Evolutionary conservation across 352 stramenopile species (phyloP), one percentile per base, ranked within the genome.

Genomic region (Pythium sukuiense): DNA sequence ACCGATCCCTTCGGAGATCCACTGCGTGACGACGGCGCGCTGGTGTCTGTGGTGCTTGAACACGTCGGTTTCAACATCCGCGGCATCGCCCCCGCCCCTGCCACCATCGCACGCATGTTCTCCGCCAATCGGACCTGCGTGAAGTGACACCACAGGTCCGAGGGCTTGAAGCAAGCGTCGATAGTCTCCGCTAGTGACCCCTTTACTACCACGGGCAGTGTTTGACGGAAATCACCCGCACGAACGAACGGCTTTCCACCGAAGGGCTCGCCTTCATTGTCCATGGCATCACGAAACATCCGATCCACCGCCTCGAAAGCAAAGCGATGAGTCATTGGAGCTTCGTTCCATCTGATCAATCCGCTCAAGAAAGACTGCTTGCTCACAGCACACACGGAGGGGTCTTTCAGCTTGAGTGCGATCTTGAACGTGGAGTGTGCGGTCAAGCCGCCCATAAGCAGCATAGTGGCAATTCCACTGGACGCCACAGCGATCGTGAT

Each of bases 351-450:
- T 6, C 16, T 39, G 20, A 54, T 6, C 2, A 54, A 54, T 5
- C 46, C 46, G 18, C 20, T 8, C 46, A 54, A 12, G n/a, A 16
- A 8, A 30, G 46, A 54, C 46, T 54, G 20, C 14, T 32, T 54
- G 6, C 7, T 30, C n/a, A 54, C 46, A 1, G 7, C 3, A 16
- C 46, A 54, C n/a, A 32, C 14, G 2, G 41, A 49, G 6, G 12
- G 30, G 1, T 6, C 46, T 6, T 54, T 24, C 46, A 54, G n/a
- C 20, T 54, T 54, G 2, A 54, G 20, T 6, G 46, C 7, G 46
- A 16, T 54, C 20, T 54, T 54, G 20, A 85, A 82, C 30, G 49
- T 73, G 0, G 66, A 80, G 20, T 79, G 69, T 0, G 72, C 74
- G 0, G 71, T 81, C 2, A 62, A 39, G 0, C 71, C 76, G 4